phyloP scores from a whole-genome alignment of 768 basidiomycete genomes.

The Trametes punicea region DNA sequence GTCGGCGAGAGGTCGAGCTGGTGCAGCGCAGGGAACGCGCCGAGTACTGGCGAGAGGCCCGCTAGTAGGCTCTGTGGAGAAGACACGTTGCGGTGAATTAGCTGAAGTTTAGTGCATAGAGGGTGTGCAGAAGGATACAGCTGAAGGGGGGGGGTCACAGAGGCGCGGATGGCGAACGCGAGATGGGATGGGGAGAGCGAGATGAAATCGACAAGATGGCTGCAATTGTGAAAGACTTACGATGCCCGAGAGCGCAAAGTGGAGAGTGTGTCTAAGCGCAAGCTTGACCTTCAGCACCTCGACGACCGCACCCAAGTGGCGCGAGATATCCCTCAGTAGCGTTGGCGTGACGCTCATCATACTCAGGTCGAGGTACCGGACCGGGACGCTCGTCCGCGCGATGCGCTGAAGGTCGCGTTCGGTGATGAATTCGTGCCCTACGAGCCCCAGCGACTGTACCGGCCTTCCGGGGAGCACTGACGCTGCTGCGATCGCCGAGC shows the following conservation, averaged over 20 bases:
- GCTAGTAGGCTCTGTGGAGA: slow-evolving; percentile 49
- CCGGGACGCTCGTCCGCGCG: slow-evolving; percentile 44
- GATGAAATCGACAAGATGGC: neutral
- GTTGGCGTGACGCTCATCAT: slow-evolving; percentile 56
- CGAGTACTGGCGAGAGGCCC: slow-evolving; percentile 56
- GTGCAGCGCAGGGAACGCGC: slow-evolving; percentile 45
- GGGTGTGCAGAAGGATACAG: too few relatives aligned
- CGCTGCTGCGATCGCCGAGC: slow-evolving; percentile 56
- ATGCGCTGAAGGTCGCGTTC: slow-evolving; percentile 50
- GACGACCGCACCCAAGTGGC: slow-evolving; percentile 48
- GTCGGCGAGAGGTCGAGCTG: slow-evolving; percentile 63
- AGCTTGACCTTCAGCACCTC: slow-evolving; percentile 53
- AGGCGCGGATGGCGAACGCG: neutral
- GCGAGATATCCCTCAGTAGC: slow-evolving; percentile 54
- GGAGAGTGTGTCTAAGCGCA: slow-evolving; percentile 62
- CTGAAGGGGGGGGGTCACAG: neutral
- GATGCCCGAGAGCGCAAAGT: slow-evolving; percentile 60
- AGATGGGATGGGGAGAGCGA: neutral
- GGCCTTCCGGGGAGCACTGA: slow-evolving; percentile 59
- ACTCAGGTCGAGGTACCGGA: slow-evolving; percentile 56
- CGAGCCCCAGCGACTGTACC: slow-evolving; percentile 51
- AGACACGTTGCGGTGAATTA: neutral
- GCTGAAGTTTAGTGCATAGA: neutral
- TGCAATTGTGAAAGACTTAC: slow-evolving; percentile 41
- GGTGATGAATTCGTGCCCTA: slow-evolving; percentile 55